A percentile compares a stretch with the other conserved stretches of the same genome.
Evolutionary conservation across 2,329 filamentous ascomycete species (phyloP).

Genomic region (Amylocarpus encephaloides): DNA sequence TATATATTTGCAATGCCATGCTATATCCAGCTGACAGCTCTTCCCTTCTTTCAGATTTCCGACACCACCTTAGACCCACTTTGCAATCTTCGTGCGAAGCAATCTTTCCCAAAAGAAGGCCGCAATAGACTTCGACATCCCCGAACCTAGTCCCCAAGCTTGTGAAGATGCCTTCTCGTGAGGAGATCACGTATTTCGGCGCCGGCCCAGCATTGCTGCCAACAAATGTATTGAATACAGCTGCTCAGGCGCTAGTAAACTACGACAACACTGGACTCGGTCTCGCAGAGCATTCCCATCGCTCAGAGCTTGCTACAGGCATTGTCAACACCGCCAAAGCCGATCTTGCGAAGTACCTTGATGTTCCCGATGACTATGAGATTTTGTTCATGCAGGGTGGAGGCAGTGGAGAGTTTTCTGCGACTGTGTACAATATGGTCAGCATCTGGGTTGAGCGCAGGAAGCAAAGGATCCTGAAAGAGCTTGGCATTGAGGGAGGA

Average conservation of each 20-base stretch:
- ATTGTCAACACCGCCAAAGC: slow-evolving; percentile 76
- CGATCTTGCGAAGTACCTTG: slow-evolving; percentile 65
- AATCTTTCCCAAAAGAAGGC: background rate
- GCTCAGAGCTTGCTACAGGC: slow-evolving; percentile 68
- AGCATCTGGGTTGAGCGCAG: slow-evolving; percentile 72
- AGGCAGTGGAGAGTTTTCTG: slow-evolving; percentile 79
- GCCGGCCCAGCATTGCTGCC: slow-evolving; percentile 86
- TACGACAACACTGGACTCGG: slow-evolving; percentile 76
- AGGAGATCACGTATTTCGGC: slow-evolving; percentile 79
- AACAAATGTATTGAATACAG: slow-evolving; percentile 70
- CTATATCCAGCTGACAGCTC: background rate
- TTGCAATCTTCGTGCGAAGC: background rate
- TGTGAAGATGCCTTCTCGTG: slow-evolving; percentile 59
- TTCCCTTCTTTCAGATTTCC: background rate
- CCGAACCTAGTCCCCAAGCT: background rate
- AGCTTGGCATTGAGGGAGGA: slow-evolving; percentile 41
- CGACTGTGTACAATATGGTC: slow-evolving; percentile 77
- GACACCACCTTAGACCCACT: background rate
- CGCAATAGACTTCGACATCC: background rate
- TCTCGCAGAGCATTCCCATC: slow-evolving; percentile 85
- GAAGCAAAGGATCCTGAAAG: slow-evolving; percentile 50
- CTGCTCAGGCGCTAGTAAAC: slow-evolving; percentile 72
- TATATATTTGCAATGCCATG: background rate
- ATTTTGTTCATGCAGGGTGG: slow-evolving; percentile 84
- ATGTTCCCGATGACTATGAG: slow-evolving; percentile 82